Base-by-base conservation (phyloP, 106 monocot species). In the Acorus calamus region DNA sequence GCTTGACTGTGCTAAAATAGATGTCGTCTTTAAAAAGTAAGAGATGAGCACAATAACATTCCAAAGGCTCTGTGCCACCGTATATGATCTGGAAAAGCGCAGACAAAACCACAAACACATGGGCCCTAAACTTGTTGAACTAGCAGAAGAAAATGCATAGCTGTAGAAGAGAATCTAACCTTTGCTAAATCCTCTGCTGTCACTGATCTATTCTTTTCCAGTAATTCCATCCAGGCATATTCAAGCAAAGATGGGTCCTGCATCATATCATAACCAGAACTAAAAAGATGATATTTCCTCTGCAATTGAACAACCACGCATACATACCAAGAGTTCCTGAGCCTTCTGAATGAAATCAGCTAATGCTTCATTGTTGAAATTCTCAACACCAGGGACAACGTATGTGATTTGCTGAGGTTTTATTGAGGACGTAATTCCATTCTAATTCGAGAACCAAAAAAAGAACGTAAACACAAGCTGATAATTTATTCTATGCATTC, bases 231-330 rank as follows among this genome's bases (percentile, higher is more conserved):
- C 98, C 98, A 98, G 66, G 98, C 92, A 79, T 66, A 92, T 58
- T 92, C 98, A 64, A 98, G 52, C 55, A 98, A 88, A n/a, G 91
- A 47, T 49, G 80, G 83, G 55, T 98, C 98, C 98, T 98, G 74
- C 44, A 41, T 49, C 6, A 69, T 53, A 66, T 8, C 11, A 47
- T 64, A 46, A 4, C 66, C 14, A 57, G 42, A 58, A 28, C 28
- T 28, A 28, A 28, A 14, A 41, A 54, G 14, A 48, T 60, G 44
- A 53, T 49, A 6, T 59, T 61, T 67, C 12, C 7, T 14, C 44
- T 56, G 59, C 50, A 64, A 50, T 7, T 59, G 67, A 62, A 9
- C 46, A 42, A 1, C 12, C 46, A 45, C 14, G 50, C 49, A 61
- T 57, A 69, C 76, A 70, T 74, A 98, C 98, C 88, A 92, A 72